phyloP scores from a whole-genome alignment of 345 rosid genomes.

The Moringa oleifera region DNA sequence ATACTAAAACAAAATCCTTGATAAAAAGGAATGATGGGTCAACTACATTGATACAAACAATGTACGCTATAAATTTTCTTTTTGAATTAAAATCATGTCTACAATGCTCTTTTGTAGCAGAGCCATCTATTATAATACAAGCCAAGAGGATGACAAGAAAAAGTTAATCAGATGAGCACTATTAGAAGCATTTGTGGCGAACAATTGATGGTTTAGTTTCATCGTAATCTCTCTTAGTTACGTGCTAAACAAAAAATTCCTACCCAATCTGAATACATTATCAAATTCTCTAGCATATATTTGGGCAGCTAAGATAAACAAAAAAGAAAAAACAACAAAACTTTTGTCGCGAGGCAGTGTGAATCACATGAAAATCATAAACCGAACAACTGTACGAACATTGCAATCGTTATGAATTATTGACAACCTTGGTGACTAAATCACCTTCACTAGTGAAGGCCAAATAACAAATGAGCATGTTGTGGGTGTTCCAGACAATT shows the following conservation, averaged over 20 bases:
- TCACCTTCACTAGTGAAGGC: constrained; percentile 79
- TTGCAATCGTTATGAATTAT: too few species aligned
- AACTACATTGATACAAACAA: too few species aligned
- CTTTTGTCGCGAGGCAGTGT: too few species aligned
- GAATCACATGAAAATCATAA: too few species aligned
- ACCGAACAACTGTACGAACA: too few species aligned
- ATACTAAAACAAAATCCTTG: too few species aligned
- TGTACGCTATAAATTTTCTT: too few species aligned
- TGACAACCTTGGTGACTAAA: too few species aligned
- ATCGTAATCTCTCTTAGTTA: constrained; percentile 92
- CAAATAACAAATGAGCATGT: constrained; percentile 79
- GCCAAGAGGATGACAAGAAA: background rate
- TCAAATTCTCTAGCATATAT: constrained; percentile 86
- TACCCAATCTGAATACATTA: constrained; percentile 82
- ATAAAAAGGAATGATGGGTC: too few species aligned
- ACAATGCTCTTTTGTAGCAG: too few species aligned
- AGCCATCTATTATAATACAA: constrained; percentile 25
- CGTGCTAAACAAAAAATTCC: constrained; percentile 97
- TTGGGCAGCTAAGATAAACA: constrained; percentile 65
- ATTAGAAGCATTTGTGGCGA: constrained; percentile 90
- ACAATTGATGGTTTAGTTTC: constrained; percentile 94
- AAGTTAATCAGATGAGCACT: constrained; percentile 3
- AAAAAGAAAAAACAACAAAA: background rate
- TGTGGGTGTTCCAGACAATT: background rate
- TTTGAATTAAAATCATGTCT: too few species aligned